phyloP scores from a whole-genome alignment of 768 basidiomycete genomes.

The Tulasnella calospora region DNA sequence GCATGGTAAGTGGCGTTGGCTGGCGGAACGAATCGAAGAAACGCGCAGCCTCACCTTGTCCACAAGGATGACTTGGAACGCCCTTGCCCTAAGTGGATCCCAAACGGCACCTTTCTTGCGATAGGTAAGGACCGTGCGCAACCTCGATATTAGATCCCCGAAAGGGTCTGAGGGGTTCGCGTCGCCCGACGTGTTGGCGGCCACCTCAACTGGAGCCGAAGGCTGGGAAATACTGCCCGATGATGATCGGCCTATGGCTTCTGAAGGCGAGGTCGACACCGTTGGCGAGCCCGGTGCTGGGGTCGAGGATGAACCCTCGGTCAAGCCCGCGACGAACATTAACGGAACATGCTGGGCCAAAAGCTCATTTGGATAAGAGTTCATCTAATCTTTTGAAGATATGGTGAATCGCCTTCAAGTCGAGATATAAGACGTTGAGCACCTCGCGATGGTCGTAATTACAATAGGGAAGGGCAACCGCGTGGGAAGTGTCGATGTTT shows the following conservation, averaged over 20 bases:
- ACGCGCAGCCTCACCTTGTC: constrained; percentile 53
- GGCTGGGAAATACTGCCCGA: not conserved
- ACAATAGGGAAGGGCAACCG: not conserved
- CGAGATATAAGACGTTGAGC: not conserved
- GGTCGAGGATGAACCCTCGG: constrained; percentile 6
- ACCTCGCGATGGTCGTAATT: constrained; percentile 5
- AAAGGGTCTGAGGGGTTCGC: constrained; percentile 54
- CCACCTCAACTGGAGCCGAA: not conserved
- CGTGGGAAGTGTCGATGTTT: not conserved
- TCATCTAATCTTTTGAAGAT: constrained; percentile 49
- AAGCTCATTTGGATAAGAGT: constrained; percentile 87
- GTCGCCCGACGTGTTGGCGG: constrained; percentile 2
- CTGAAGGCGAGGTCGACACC: not conserved
- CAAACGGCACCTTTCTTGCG: constrained; percentile 32
- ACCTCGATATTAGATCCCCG: constrained; percentile 49
- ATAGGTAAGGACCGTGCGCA: constrained; percentile 61
- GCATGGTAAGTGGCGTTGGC: not conserved
- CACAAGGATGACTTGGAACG: constrained; percentile 80
- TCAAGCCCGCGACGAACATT: constrained; percentile 88
- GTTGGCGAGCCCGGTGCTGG: constrained; percentile 4
- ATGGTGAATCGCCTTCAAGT: not conserved
- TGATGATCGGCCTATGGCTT: constrained; percentile 24
- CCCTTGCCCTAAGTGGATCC: constrained; percentile 33
- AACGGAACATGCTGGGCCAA: constrained; percentile 85
- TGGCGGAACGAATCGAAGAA: not conserved